Evolutionary conservation across 768 basidiomycete genomes (phyloP), one percentile per base, ranked within the genome.

Genomic region (Lepiota venenata): DNA sequence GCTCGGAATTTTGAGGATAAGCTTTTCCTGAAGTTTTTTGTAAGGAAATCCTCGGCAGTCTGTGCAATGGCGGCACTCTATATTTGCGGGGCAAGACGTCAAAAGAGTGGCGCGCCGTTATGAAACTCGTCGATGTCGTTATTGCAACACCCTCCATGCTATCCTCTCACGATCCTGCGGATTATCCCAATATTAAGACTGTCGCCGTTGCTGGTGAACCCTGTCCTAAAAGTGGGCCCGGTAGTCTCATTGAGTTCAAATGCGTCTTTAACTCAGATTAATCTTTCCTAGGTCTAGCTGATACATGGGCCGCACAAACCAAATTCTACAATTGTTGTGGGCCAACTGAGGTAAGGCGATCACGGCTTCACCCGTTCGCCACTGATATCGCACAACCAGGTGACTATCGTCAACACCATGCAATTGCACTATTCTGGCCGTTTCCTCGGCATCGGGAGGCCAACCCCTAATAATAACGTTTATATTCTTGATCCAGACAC

Each of bases 71-170:
- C 0, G 72, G 75, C 47, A 82, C 81, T 0, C 66, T 84, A 8
- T 78, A 76, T 62, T 69, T 82, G 21, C 73, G 82, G 20, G 81
- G 82, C 27, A 80, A 79, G 56, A 70, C 74, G 2, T 77, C 74
- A 10, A 76, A 74, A 50, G 74, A 82, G 56, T 84, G 81, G 81
- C 68, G 73, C 9, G 68, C 70, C 12, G 71, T 80, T 18, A 73
- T 84, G 71, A 75, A 75, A 61, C 76, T 66, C 4, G 80, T 80
- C 2, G 74, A 82, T 46, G 71, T 84, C 38, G 75, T 82, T 21
- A 75, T 83, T 43, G 77, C 77, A 5, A 82, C 81, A 1, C 81
- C 81, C 2, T 78, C 78, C n/a, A 80, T 82, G 69, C 70, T 83
- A 12, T 68, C 69, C 10, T 73, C 71, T 22, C 80, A 82, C 61